Evolutionary conservation across 306 rosid species (phyloP).

Genomic region (Sicyos edulis): DNA sequence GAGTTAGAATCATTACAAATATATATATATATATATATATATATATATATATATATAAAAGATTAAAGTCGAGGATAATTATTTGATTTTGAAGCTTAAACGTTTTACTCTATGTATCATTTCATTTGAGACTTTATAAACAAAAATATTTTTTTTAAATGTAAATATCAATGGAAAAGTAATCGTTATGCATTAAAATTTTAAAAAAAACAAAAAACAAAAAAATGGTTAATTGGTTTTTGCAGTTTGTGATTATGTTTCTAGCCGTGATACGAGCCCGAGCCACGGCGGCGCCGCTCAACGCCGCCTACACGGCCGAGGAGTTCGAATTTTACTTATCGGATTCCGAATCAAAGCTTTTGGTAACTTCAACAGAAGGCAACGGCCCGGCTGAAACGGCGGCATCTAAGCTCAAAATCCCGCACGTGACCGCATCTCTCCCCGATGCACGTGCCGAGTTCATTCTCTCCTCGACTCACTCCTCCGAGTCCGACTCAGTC

Average conservation of each 20-base stretch:
- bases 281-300: slow-evolving; percentile 65
- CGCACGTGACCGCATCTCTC: slow-evolving; percentile 30
- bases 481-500: slow-evolving; percentile 3
- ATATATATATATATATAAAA: too few species aligned
- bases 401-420: slow-evolving; percentile 46
- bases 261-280: slow-evolving; percentile 50
- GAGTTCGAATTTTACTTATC: slow-evolving; percentile 57
- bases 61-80: too few species aligned
- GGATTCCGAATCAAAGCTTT: slow-evolving; percentile 52
- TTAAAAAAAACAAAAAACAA: too few species aligned
- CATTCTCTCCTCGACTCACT: slow-evolving; percentile 22
- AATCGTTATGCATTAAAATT: too few species aligned
- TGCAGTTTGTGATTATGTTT: slow-evolving; percentile 49
- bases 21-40: too few species aligned
- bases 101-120: too few species aligned
- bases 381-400: slow-evolving; percentile 40
- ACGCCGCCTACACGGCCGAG: slow-evolving; percentile 50
- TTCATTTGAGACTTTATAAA: too few species aligned
- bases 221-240: background rate
- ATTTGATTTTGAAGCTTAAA: too few species aligned
- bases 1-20: too few species aligned
- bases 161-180: too few species aligned
- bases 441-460: slow-evolving; percentile 24
- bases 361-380: slow-evolving; percentile 50
- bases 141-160: too few species aligned